These are phyloP conservation scores for Colletotrichum caudatum DNA, from an alignment of 2,329 filamentous ascomycete species.

Conservation along the genomic window DNA sequence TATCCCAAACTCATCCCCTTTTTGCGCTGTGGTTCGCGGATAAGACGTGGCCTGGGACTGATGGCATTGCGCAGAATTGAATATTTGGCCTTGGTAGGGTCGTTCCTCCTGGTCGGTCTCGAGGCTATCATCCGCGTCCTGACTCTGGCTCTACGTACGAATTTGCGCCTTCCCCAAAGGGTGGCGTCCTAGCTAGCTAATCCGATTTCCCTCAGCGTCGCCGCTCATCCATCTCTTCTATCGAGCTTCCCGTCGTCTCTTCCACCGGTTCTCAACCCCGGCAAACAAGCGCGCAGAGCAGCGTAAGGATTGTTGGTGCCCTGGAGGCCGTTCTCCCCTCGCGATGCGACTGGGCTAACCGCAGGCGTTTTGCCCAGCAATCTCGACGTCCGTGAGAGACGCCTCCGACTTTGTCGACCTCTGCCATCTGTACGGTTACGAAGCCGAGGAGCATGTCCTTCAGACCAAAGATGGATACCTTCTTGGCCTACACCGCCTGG, in stretches of 20 bases:
- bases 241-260: conserved; percentile 81
- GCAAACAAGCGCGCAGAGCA: conserved; percentile 76
- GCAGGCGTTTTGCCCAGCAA: conserved; percentile 64
- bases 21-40: conserved; percentile 23
- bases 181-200: conserved; percentile 24
- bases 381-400: conserved; percentile 83
- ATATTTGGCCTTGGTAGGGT: conserved; percentile 87
- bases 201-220: conserved; percentile 65
- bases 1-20: conserved; percentile 10
- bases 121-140: conserved; percentile 87
- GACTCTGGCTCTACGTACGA: conserved; percentile 86
- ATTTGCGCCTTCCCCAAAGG: conserved; percentile 11
- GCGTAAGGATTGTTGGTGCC: conserved; percentile 70
- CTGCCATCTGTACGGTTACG: conserved; percentile 91
- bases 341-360: conserved; percentile 64
- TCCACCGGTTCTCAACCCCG: conserved; percentile 81
- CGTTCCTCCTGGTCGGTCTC: conserved; percentile 83
- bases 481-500: conserved; percentile 87
- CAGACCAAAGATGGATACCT: conserved; percentile 96
- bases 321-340: background rate
- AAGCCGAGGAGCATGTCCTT: conserved; percentile 94
- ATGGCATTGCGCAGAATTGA: conserved; percentile 70
- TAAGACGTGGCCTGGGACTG: conserved; percentile 27
- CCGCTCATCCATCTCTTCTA: conserved; percentile 88
- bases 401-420: conserved; percentile 94